Evolutionary conservation across 1,139 yeast species (phyloP), one percentile per base, ranked within the genome.

Genomic region (Yamadazyma membranifaciens): DNA sequence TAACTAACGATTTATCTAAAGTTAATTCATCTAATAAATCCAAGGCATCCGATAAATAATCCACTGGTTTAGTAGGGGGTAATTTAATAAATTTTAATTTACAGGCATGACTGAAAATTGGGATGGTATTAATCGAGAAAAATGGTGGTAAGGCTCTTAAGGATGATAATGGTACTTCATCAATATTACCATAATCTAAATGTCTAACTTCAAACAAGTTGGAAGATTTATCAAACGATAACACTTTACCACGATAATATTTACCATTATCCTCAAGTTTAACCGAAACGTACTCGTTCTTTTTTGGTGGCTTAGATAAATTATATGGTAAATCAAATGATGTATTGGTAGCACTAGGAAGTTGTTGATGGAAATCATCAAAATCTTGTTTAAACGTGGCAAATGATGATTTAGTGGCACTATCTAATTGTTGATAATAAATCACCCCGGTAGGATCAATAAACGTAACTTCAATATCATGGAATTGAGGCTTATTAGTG

Each of bases 161-260:
- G 13, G 77, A 60, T 6, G 69, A 48, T 38, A 69, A 55, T 12
- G 77, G 53, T 20, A 81, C 80, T 37, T 60, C 58, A 50, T 80
- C 84, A 34, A 68, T 55, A 40, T 78, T 78, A 37, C 92, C 92
- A 48, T 78, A 80, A 57, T 85, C 94, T 44, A 83, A 60, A 48
- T 81, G 83, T 51, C 74, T 73, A 16, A 84, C 81, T 37, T 75
- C 73, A 50, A 64, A 79, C 45, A 65, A 65, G 42, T 63, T 63
- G 25, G 73, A 55, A 7, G 72, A 51, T 48, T 73, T 73, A 49
- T 83, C 87, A 45, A 69, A 68, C 12, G 68, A 62, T 12, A 73
- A 43, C 34, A 85, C 78, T 46, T 64, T 71, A 13, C 83, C 91
- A 56, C 91, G 78, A 61, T 78, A 80, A 57, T 60, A 83, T 52